Conservation (phyloP, 495 filamentous ascomycete species). For the Xylaria bambusicola region DNA sequence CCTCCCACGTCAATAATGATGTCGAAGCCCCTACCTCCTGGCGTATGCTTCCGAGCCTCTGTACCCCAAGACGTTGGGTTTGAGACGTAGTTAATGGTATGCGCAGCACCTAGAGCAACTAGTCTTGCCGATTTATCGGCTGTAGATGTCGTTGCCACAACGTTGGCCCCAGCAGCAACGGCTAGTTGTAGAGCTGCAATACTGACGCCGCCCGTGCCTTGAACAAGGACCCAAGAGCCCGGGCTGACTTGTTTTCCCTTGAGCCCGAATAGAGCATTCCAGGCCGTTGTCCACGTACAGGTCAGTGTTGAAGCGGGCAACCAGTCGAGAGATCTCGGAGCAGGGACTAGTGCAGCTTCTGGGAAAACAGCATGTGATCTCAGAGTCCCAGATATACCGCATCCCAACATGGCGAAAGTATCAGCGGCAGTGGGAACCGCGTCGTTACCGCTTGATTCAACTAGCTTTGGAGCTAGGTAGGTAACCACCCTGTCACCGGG, state of each 20-base stretch:
- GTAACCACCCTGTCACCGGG: conserved; percentile 41
- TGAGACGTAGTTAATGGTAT: conserved; percentile 56
- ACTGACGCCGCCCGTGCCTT: conserved; percentile 43
- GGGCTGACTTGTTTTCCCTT: conserved; percentile 31
- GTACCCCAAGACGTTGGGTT: conserved; percentile 34
- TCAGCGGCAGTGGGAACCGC: not conserved
- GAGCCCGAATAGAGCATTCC: conserved; percentile 59
- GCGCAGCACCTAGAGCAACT: conserved; percentile 64
- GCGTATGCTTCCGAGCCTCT: conserved; percentile 30
- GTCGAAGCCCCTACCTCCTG: conserved; percentile 54
- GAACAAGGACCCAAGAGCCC: conserved; percentile 36
- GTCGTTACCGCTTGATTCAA: conserved; percentile 5
- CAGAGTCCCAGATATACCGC: conserved; percentile 18
- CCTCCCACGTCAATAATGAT: conserved; percentile 66
- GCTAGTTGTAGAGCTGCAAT: conserved; percentile 63
- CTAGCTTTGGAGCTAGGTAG: not conserved
- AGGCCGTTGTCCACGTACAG: conserved; percentile 44
- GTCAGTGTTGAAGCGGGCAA: conserved; percentile 27
- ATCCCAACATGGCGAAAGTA: conserved; percentile 16
- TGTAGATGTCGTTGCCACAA: conserved; percentile 70
- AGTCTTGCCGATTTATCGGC: conserved; percentile 57
- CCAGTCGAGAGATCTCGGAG: conserved; percentile 29
- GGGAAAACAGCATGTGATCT: conserved; percentile 18
- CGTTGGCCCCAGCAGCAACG: conserved; percentile 68
- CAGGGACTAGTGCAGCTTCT: conserved; percentile 43